These are phyloP conservation scores for Colletotrichum sublineola DNA, from an alignment of 2,329 filamentous ascomycete species.

Conservation along the genomic window DNA sequence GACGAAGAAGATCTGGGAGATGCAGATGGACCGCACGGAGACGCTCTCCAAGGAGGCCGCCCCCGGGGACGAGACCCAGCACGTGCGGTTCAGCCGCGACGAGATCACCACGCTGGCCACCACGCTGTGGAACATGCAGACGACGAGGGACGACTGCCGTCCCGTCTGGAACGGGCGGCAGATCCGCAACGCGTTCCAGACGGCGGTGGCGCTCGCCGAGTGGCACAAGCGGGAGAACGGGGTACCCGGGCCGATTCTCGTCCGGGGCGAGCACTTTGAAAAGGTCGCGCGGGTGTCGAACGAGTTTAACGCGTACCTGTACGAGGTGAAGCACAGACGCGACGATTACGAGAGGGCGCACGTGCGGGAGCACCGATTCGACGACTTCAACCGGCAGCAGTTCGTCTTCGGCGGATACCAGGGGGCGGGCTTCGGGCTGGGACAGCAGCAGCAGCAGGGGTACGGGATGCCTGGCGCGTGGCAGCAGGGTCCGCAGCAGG, in stretches of 20 bases:
- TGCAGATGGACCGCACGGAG: slow-evolving; percentile 50
- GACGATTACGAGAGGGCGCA: background rate
- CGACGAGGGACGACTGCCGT: slow-evolving; percentile 58
- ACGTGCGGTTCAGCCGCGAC: slow-evolving; percentile 49
- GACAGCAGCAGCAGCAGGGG: background rate
- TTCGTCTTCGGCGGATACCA: background rate
- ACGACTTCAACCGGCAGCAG: slow-evolving; percentile 11
- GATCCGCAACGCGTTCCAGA: slow-evolving; percentile 60
- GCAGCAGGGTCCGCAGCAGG: background rate
- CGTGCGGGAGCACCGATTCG: background rate
- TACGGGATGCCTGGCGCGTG: background rate
- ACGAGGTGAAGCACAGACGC: slow-evolving; percentile 12
- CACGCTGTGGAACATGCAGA: slow-evolving; percentile 55
- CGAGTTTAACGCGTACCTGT: slow-evolving; percentile 44
- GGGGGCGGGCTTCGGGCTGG: background rate
- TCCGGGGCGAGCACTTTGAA: slow-evolving; percentile 43
- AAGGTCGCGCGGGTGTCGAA: slow-evolving; percentile 42
- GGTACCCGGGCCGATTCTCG: slow-evolving; percentile 34
- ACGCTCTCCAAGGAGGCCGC: slow-evolving; percentile 41
- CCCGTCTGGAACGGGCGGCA: slow-evolving; percentile 57
- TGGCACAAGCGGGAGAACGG: slow-evolving; percentile 43
- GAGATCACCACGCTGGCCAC: slow-evolving; percentile 51
- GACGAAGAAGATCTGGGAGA: slow-evolving; percentile 58
- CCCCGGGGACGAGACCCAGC: slow-evolving; percentile 52
- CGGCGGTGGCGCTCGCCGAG: slow-evolving; percentile 60